Evolutionary conservation across 2,329 filamentous ascomycete species (phyloP).

Genomic region (Microsporum ferrugineum): DNA sequence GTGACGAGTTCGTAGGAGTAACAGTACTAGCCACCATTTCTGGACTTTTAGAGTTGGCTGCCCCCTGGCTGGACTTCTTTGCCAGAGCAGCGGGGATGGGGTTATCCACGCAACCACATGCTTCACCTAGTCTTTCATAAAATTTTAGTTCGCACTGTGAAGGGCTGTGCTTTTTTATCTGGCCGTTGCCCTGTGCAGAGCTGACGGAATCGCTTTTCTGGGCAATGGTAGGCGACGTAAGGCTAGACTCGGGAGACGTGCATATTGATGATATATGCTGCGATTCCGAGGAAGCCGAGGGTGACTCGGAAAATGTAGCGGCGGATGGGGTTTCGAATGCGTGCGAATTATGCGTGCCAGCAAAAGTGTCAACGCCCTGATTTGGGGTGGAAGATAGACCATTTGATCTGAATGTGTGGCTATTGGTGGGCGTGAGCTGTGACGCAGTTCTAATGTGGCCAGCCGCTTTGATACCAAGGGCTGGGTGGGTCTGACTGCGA

Average conservation of each 20-base stretch:
- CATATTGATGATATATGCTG: constrained; percentile 39
- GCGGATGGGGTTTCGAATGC: not conserved
- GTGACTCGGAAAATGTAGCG: constrained; percentile 31
- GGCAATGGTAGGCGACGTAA: constrained; percentile 30
- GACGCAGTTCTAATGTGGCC: not conserved
- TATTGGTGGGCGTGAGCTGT: not conserved
- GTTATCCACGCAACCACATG: constrained; percentile 37
- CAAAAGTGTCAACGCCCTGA: not conserved
- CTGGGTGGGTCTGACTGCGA: not conserved
- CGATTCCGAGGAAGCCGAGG: constrained; percentile 39
- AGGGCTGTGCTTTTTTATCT: not conserved
- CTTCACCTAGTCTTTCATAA: constrained; percentile 35
- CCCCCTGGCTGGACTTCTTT: constrained; percentile 5
- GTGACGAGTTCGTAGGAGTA: not conserved
- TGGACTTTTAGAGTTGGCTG: not conserved
- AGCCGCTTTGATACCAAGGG: not conserved
- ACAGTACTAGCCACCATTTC: not conserved
- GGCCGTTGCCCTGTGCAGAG: not conserved
- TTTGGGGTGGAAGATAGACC: not conserved
- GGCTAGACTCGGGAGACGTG: constrained; percentile 39
- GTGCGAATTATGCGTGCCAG: not conserved
- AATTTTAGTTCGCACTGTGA: constrained; percentile 32
- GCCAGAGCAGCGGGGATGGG: constrained; percentile 31
- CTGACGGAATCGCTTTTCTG: constrained; percentile 19
- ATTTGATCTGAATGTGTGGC: not conserved